phyloP scores from a whole-genome alignment of 805 yeast genomes.

The Myxozyma melibiosi region DNA sequence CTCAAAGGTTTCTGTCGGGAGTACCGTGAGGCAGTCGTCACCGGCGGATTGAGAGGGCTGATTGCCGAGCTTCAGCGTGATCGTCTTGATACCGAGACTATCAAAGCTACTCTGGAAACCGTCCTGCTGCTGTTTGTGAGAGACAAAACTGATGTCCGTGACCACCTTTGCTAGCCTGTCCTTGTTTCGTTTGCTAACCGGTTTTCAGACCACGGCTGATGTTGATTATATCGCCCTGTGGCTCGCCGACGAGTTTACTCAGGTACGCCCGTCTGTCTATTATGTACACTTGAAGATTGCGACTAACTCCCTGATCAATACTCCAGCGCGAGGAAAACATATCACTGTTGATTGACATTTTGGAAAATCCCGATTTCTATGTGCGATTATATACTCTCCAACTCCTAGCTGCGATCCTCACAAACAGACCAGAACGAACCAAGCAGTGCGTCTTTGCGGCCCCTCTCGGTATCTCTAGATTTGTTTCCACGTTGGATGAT shows the following conservation, averaged over 20 bases:
- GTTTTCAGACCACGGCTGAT: conserved; percentile 23
- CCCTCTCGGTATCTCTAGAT: conserved; percentile 77
- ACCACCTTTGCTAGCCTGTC: neutral
- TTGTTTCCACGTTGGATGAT: conserved; percentile 66
- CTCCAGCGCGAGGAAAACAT: conserved; percentile 47
- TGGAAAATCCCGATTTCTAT: conserved; percentile 66
- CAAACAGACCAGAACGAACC: conserved; percentile 71
- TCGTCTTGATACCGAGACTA: conserved; percentile 65
- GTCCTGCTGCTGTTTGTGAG: conserved; percentile 77
- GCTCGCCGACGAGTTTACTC: conserved; percentile 92
- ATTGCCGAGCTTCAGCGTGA: conserved; percentile 68
- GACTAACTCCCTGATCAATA: conserved; percentile 28
- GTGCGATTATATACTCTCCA: conserved; percentile 80
- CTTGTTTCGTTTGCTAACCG: neutral
- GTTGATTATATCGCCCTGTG: conserved; percentile 88
- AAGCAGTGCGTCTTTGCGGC: conserved; percentile 71
- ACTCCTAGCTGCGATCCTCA: conserved; percentile 76
- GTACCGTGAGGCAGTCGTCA: conserved; percentile 86
- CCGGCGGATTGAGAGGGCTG: conserved; percentile 77
- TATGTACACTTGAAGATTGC: conserved; percentile 17
- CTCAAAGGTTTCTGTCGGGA: conserved; percentile 86
- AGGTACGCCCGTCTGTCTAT: conserved; percentile 40
- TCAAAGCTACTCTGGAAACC: conserved; percentile 83
- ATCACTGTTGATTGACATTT: conserved; percentile 53
- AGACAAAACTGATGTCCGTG: conserved; percentile 49